These are phyloP conservation scores for Colletotrichum lini DNA, from an alignment of 2,329 filamentous ascomycete genomes.

Conservation along the genomic window DNA sequence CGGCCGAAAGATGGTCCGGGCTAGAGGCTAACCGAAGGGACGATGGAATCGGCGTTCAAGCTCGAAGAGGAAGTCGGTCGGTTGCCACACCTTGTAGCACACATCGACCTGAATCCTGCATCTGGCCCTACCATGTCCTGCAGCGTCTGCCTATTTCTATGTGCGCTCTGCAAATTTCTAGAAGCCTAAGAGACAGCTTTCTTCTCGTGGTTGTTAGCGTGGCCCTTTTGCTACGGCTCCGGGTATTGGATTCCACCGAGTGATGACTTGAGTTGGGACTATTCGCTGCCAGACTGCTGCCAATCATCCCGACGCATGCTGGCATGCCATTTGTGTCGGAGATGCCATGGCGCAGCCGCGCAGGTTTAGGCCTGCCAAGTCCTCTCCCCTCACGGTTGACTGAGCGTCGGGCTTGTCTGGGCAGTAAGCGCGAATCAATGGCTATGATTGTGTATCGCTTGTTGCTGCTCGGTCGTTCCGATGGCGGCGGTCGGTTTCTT, in stretches of 20 bases:
- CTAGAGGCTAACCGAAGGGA: slow-evolving; percentile 20
- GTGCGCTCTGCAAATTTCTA: slow-evolving; percentile 26
- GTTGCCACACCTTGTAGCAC: slow-evolving; percentile 26
- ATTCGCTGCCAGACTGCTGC: background rate
- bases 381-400: background rate
- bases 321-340: slow-evolving; percentile 13
- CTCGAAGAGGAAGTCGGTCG: slow-evolving; percentile 42
- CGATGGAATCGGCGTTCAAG: slow-evolving; percentile 36
- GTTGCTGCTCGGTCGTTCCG: background rate
- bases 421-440: background rate
- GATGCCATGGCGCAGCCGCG: slow-evolving; percentile 2
- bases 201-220: slow-evolving; percentile 8
- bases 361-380: slow-evolving; percentile 9
- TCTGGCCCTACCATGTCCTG: slow-evolving; percentile 24
- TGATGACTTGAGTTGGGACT: background rate
- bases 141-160: too few relatives aligned
- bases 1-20: slow-evolving; percentile 29
- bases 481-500: background rate
- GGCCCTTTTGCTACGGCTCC: slow-evolving; percentile 24
- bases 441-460: background rate
- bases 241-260: slow-evolving; percentile 9
- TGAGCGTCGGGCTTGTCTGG: background rate
- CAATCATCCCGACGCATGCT: background rate
- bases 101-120: slow-evolving; percentile 40
- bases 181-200: slow-evolving; percentile 29